A percentile compares a stretch with the other conserved stretches of the same genome.
phyloP scores from a whole-genome alignment of 1,284 basidiomycete species.

The Nidula niveotomentosa region DNA sequence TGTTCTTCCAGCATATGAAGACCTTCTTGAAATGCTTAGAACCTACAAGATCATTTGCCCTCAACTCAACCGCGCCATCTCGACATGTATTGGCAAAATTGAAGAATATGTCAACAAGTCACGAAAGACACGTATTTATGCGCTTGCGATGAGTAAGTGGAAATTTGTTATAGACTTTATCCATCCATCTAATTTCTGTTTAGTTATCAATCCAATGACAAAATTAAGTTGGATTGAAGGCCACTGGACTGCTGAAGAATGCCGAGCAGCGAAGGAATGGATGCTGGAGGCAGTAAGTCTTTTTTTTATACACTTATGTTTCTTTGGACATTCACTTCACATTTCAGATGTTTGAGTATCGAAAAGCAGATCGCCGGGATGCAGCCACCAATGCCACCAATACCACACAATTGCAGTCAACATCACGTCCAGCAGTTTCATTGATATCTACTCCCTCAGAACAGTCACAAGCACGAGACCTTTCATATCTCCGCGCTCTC shows the following conservation, averaged over 20 bases:
- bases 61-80: not conserved
- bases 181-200: not conserved
- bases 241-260: not conserved
- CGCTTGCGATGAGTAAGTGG: not conserved
- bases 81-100: not conserved
- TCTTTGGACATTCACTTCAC: not conserved
- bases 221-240: not conserved
- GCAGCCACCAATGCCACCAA: not conserved
- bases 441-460: not conserved
- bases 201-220: not conserved
- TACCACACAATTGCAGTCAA: not conserved
- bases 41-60: not conserved
- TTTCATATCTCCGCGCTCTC: not conserved
- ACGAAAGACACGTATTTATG: not conserved
- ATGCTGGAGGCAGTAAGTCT: not conserved
- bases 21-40: slow-evolving; percentile 4
- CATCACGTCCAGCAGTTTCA: not conserved
- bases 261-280: not conserved
- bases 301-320: not conserved
- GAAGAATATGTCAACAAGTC: not conserved
- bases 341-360: not conserved
- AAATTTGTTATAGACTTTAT: not conserved
- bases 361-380: not conserved
- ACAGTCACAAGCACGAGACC: not conserved
- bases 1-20: slow-evolving; percentile 15